Evolutionary conservation across 2,329 filamentous ascomycete genomes (phyloP), one percentile per base, ranked within the genome.

Genomic region (Penicillium sclerotigenum): DNA sequence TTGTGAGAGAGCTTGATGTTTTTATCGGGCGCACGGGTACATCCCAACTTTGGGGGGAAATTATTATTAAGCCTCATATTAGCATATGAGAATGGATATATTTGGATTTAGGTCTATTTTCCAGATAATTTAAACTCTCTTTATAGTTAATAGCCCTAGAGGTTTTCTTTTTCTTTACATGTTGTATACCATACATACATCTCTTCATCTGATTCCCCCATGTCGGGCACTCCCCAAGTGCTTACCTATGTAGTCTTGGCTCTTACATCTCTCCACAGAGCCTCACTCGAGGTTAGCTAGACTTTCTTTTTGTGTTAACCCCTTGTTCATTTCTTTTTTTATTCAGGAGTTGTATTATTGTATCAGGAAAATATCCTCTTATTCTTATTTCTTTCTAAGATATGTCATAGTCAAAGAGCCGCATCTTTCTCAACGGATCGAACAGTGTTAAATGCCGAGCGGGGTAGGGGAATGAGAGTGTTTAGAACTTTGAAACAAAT

Each of bases 21-120:
- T 57, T 54, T 54, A 29, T 46, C 54, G 54, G 54, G 54, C 43
- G 54, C 54, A 54, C 54, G 54, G 54, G 49, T 53, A 26, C 47
- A 45, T 37, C 28, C 28, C n/a, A n/a, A n/a, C n/a, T 33, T 36
- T 37, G 8, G 47, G 46, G 41, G 41, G 18, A 28, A 8, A 20
- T 40, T 36, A 57, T 54, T 54, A 54, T 57, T 56, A 56, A 56
- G 53, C 53, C 51, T 54, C 29, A 36, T 29, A 14, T 52, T 46
- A 6, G 11, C n/a, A n/a, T n/a, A n/a, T n/a, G n/a, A n/a, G n/a
- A n/a, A 29, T 31, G 20, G 22, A 37, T 24, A 18, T 24, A 3
- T 22, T 33, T 11, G 16, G 5, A n/a, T 42, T 11, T 16, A 42
- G n/a, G 9, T 42, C 4, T 42, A 28, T 29, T 29, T 9, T 13